A percentile compares a stretch with the other conserved stretches of the same genome.
phyloP scores from a whole-genome alignment of 2,329 filamentous ascomycete species.

The Clonostachys byssicola region DNA sequence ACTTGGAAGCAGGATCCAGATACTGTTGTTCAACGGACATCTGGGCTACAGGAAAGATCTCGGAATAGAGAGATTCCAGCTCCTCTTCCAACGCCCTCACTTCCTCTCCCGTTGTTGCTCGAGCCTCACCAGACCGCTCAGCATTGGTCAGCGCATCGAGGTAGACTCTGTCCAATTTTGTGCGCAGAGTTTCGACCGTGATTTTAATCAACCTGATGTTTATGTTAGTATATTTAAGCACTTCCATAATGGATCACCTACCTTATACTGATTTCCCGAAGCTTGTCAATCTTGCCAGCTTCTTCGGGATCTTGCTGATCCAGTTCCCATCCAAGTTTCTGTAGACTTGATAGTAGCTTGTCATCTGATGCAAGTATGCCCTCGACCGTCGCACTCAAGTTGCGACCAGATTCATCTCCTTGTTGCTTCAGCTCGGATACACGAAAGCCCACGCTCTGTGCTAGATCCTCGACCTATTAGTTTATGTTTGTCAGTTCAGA shows the following conservation, averaged over 20 bases:
- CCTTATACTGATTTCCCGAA: constrained; percentile 56
- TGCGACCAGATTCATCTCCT: constrained; percentile 32
- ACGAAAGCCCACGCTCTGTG: constrained; percentile 39
- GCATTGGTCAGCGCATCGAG: constrained; percentile 35
- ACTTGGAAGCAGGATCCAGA: constrained; percentile 53
- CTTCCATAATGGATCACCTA: constrained; percentile 10
- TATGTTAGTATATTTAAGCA: not conserved
- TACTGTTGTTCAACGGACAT: constrained; percentile 69
- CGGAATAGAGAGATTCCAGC: constrained; percentile 64
- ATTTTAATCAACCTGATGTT: constrained; percentile 47
- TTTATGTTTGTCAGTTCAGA: not conserved
- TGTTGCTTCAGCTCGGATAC: constrained; percentile 48
- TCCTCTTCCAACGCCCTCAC: constrained; percentile 54
- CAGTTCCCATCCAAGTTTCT: constrained; percentile 61
- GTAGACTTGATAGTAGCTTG: constrained; percentile 58
- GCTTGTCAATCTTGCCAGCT: constrained; percentile 45
- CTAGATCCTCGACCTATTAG: constrained; percentile 40
- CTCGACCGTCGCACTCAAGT: constrained; percentile 43
- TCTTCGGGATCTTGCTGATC: constrained; percentile 47
- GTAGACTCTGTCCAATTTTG: constrained; percentile 51
- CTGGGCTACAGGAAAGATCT: constrained; percentile 65
- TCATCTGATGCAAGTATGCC: constrained; percentile 57
- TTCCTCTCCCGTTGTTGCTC: constrained; percentile 27
- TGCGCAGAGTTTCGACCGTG: constrained; percentile 49
- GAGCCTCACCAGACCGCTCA: constrained; percentile 16